Evolutionary conservation across 2,329 filamentous ascomycete species (phyloP).

Genomic region (Penicillium polonicum): DNA sequence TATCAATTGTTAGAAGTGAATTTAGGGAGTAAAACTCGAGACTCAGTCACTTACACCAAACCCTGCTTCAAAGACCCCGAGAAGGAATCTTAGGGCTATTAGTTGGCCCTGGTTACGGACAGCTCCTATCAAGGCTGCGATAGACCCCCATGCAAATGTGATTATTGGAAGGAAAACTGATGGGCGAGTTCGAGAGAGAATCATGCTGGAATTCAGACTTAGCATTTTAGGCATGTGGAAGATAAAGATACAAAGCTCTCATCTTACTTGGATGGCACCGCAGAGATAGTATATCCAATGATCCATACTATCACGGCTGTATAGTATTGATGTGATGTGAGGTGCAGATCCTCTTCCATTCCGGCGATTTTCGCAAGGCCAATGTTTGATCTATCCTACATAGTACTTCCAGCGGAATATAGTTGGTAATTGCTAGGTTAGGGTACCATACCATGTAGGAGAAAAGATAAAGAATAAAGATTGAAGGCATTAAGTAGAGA

Average conservation of each 20-base stretch:
- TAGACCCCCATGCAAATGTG: conserved; percentile 1
- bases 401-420: neutral
- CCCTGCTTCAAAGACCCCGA: conserved; percentile 5
- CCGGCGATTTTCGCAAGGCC: conserved; percentile 7
- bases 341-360: conserved; percentile 2
- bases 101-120: neutral
- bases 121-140: conserved; percentile 3
- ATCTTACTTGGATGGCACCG: conserved; percentile 1
- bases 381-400: conserved; percentile 8
- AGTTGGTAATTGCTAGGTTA: neutral
- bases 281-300: conserved; percentile 5
- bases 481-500: conserved; percentile 4
- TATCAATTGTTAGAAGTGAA: neutral
- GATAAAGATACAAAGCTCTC: too few relatives aligned
- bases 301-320: conserved; percentile 7
- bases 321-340: conserved; percentile 6
- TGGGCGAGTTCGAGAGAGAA: neutral
- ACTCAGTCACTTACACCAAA: neutral
- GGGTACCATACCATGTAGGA: conserved; percentile 1
- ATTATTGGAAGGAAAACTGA: conserved; percentile 8
- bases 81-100: neutral
- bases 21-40: neutral
- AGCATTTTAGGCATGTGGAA: neutral
- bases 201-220: neutral
- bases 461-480: conserved; percentile 6